Evolutionary conservation across 495 filamentous ascomycete species (phyloP).

Genomic region (Penicillium nucicola): DNA sequence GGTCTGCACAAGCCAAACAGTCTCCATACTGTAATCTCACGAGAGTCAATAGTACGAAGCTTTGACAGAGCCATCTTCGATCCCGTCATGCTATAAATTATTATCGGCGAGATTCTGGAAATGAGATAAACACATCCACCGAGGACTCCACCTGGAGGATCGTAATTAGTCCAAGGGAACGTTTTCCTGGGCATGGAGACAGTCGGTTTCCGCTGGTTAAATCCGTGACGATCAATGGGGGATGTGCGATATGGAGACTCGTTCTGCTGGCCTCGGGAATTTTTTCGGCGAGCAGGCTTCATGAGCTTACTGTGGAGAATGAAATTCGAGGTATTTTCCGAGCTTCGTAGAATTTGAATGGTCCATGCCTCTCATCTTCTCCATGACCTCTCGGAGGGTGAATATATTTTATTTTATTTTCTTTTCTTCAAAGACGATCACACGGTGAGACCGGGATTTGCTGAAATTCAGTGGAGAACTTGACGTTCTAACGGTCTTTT

Average conservation of each 20-base stretch:
- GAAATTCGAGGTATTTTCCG: too few relatives aligned
- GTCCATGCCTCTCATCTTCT: too few relatives aligned
- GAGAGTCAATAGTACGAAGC: not conserved
- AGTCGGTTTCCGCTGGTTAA: constrained; percentile 8
- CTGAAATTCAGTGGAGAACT: not conserved
- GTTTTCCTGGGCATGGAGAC: constrained; percentile 3
- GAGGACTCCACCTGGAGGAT: constrained; percentile 18
- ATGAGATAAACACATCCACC: constrained; percentile 20
- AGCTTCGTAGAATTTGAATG: too few relatives aligned
- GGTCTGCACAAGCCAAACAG: constrained; percentile 1
- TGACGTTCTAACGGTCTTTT: not conserved
- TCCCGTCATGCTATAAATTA: not conserved
- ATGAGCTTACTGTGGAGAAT: too few relatives aligned
- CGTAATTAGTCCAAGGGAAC: constrained; percentile 13
- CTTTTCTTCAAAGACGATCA: constrained; percentile 2
- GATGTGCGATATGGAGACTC: not conserved
- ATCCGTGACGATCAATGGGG: constrained; percentile 6
- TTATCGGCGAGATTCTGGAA: constrained; percentile 10
- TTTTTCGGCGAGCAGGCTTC: too few relatives aligned
- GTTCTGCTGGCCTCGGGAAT: too few relatives aligned
- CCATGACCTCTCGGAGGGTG: not conserved
- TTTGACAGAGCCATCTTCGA: not conserved
- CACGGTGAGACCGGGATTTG: constrained; percentile 18
- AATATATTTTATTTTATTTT: too few relatives aligned
- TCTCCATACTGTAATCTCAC: not conserved